Conservation (phyloP, 1,284 basidiomycete species). For the Naganishia cerealis region DNA sequence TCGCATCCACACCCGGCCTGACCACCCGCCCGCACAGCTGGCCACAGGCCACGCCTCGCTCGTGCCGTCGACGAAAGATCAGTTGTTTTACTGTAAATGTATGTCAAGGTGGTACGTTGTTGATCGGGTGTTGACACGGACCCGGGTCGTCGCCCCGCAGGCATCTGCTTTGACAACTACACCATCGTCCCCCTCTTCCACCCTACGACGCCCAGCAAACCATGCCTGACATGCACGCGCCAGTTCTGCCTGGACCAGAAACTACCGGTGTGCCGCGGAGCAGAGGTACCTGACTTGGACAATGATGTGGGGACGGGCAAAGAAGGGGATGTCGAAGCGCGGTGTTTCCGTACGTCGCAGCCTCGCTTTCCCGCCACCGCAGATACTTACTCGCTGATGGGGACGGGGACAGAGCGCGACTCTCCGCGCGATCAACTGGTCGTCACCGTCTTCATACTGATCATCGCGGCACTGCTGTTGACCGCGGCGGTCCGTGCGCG, state of each 20-base stretch:
- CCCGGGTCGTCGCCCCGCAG: constrained; percentile 54
- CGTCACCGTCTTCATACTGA: constrained; percentile 82
- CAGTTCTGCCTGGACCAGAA: constrained; percentile 95
- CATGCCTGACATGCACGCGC: constrained; percentile 87
- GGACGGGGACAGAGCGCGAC: constrained; percentile 63
- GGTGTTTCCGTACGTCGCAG: constrained; percentile 81
- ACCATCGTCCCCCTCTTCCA: constrained; percentile 78
- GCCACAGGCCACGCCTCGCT: constrained; percentile 10
- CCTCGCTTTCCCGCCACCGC: background rate
- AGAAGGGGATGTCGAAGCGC: constrained; percentile 90
- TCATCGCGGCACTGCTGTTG: constrained; percentile 76
- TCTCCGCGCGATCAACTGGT: constrained; percentile 86
- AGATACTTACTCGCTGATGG: background rate
- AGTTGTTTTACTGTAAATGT: constrained; percentile 54
- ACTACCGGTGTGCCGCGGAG: constrained; percentile 73
- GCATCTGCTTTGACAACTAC: constrained; percentile 89
- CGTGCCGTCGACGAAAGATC: constrained; percentile 28
- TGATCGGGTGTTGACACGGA: background rate
- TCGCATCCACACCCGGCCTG: background rate
- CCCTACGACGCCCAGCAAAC: constrained; percentile 79
- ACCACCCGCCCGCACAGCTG: background rate
- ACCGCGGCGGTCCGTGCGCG: constrained; percentile 71
- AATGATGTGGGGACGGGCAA: constrained; percentile 92
- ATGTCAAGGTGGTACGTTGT: constrained; percentile 25
- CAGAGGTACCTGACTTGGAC: constrained; percentile 78